Evolutionary conservation across 176 grass and related monocot genomes (phyloP).

Genomic region (Puccinellia tenuiflora): DNA sequence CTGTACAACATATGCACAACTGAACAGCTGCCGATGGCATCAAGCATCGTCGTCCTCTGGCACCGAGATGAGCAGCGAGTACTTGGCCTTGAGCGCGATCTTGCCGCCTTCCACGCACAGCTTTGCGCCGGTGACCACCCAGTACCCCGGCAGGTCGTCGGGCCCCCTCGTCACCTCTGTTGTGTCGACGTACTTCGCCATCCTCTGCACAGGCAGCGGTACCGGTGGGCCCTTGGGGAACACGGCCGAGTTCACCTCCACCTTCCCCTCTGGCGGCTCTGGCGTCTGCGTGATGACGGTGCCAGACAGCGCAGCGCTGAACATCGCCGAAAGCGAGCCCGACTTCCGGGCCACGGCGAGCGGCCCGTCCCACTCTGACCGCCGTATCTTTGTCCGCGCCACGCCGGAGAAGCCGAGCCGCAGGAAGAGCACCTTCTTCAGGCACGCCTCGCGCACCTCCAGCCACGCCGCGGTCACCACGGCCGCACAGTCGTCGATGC

Average conservation of each 20-base stretch:
- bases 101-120: slow-evolving; percentile 69
- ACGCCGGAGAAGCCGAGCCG: slow-evolving; percentile 75
- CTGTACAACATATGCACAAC: neutral
- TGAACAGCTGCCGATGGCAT: neutral
- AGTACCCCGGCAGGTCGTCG: slow-evolving; percentile 77
- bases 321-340: slow-evolving; percentile 51
- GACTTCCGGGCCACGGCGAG: slow-evolving; percentile 37
- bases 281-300: neutral
- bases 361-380: slow-evolving; percentile 77
- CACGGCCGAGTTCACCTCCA: slow-evolving; percentile 86
- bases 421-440: slow-evolving; percentile 85
- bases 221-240: slow-evolving; percentile 85
- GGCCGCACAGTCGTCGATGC: slow-evolving; percentile 69
- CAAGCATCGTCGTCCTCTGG: slow-evolving; percentile 38
- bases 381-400: slow-evolving; percentile 64
- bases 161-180: slow-evolving; percentile 62
- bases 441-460: slow-evolving; percentile 71
- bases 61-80: slow-evolving; percentile 65
- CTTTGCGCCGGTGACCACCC: slow-evolving; percentile 87
- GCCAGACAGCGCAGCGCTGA: slow-evolving; percentile 51
- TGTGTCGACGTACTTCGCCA: slow-evolving; percentile 76
- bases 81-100: slow-evolving; percentile 72
- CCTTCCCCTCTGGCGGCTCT: slow-evolving; percentile 25
- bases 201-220: slow-evolving; percentile 63
- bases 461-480: slow-evolving; percentile 84